phyloP scores from a whole-genome alignment of 345 rosid genomes.

The Murraya paniculata region DNA sequence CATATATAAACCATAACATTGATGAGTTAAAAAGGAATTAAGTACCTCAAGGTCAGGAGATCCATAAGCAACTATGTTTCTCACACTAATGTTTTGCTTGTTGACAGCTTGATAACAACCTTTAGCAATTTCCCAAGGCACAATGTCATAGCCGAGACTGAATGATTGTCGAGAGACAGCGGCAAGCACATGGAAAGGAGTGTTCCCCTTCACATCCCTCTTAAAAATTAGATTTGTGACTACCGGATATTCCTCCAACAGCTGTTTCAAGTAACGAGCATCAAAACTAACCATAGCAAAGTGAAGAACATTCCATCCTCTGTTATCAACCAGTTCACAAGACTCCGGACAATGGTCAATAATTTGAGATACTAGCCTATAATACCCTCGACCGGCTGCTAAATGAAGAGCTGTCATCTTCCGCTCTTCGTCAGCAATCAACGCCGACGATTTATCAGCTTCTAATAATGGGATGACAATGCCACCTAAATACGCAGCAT shows the following conservation, averaged over 20 bases:
- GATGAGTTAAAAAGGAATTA: background rate
- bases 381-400: background rate
- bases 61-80: background rate
- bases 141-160: no score
- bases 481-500: background rate
- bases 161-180: background rate
- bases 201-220: background rate
- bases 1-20: background rate
- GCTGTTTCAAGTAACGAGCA: background rate
- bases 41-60: background rate
- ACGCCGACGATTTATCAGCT: background rate
- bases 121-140: background rate
- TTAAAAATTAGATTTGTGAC: background rate
- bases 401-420: slow-evolving; percentile 14
- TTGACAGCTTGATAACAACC: background rate
- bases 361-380: background rate
- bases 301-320: background rate
- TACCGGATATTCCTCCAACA: background rate
- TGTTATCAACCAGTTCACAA: background rate
- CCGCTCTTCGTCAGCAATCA: background rate
- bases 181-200: background rate
- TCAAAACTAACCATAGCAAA: background rate
- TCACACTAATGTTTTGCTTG: background rate
- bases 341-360: background rate
- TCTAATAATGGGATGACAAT: background rate